These are phyloP conservation scores for Linaria vulgaris DNA, from an alignment of 257 asterid genomes.

Conservation along the genomic window DNA sequence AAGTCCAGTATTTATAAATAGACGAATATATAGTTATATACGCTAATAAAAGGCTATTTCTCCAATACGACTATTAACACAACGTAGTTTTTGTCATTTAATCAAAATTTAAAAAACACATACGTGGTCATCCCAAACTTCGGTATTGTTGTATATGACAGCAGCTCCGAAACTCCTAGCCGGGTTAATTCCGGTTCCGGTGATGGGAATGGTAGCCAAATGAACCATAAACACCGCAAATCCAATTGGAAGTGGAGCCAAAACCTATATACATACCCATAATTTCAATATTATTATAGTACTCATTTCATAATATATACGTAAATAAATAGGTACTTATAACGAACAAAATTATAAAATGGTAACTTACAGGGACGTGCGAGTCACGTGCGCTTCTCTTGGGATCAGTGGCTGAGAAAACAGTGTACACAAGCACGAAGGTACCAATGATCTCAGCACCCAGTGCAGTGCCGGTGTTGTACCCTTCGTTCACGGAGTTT, in stretches of 20 bases:
- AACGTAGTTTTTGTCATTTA: too few relatives aligned
- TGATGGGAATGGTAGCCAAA: slow-evolving; percentile 87
- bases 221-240: slow-evolving; percentile 92
- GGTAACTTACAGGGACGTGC: slow-evolving; percentile 64
- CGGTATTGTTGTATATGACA: slow-evolving; percentile 54
- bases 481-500: slow-evolving; percentile 48
- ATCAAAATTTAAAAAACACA: neutral
- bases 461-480: slow-evolving; percentile 67
- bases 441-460: slow-evolving; percentile 90
- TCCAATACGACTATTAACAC: too few relatives aligned
- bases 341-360: too few relatives aligned
- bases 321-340: too few relatives aligned
- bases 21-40: too few relatives aligned
- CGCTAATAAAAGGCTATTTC: too few relatives aligned
- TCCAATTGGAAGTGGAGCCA: slow-evolving; percentile 94
- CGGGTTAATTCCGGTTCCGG: slow-evolving; percentile 90
- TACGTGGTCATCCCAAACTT: slow-evolving; percentile 84
- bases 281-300: too few relatives aligned
- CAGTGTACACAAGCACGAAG: slow-evolving; percentile 81
- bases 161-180: slow-evolving; percentile 95
- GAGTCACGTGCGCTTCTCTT: slow-evolving; percentile 90
- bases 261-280: slow-evolving; percentile 40
- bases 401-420: slow-evolving; percentile 89
- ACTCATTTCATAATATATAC: too few relatives aligned
- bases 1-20: too few relatives aligned